Conservation (phyloP, 805 yeast genomes). For the Candida tammaniensis region DNA sequence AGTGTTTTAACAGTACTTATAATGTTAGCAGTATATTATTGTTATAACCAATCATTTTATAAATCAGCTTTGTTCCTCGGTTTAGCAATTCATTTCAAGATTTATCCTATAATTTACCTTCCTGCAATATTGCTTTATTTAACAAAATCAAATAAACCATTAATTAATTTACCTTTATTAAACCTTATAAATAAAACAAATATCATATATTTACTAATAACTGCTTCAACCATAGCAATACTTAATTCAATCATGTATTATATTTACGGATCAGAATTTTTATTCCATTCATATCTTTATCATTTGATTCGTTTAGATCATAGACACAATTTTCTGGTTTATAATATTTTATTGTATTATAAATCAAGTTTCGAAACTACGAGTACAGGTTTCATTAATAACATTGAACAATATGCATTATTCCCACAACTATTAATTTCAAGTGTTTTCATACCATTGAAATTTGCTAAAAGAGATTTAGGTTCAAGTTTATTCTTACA, state of each 20-base stretch:
- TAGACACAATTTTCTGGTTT: constrained; percentile 90
- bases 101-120: constrained; percentile 86
- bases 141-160: constrained; percentile 19
- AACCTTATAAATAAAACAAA: constrained; percentile 39
- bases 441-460: constrained; percentile 55
- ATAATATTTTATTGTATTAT: constrained; percentile 70
- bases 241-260: constrained; percentile 61
- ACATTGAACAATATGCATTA: constrained; percentile 65
- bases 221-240: constrained; percentile 41
- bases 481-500: constrained; percentile 37
- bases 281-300: constrained; percentile 76
- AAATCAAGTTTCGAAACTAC: constrained; percentile 38
- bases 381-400: constrained; percentile 14
- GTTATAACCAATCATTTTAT: constrained; percentile 29
- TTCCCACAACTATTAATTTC: constrained; percentile 74
- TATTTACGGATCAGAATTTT: constrained; percentile 70
- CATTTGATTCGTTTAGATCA: constrained; percentile 86
- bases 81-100: constrained; percentile 79
- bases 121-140: constrained; percentile 63
- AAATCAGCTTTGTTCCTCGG: constrained; percentile 56
- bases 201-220: constrained; percentile 25
- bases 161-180: constrained; percentile 24
- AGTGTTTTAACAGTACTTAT: constrained; percentile 80
- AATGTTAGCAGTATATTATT: constrained; percentile 51
- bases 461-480: constrained; percentile 29